Conservation (phyloP, 139 green algal species). For the Auxenochlorella pyrenoidosa region DNA sequence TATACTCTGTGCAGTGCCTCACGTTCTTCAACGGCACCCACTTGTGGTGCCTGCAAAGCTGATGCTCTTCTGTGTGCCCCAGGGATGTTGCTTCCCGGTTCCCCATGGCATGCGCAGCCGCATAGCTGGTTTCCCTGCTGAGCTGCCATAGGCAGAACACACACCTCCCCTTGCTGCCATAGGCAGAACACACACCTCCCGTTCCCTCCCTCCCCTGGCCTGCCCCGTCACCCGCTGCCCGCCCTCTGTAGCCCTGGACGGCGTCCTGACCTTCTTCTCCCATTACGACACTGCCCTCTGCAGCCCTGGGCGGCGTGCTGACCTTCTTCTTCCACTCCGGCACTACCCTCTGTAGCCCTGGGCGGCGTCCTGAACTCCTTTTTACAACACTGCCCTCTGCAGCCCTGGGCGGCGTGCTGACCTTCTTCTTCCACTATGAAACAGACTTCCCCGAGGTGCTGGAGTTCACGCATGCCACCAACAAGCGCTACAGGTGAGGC, state of each 20-base stretch:
- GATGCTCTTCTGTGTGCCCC: too few species aligned
- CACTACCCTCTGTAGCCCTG: too few species aligned
- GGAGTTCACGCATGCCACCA: slow-evolving; percentile 54
- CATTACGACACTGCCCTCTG: background rate
- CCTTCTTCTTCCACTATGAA: slow-evolving; percentile 80
- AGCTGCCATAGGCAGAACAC: too few species aligned
- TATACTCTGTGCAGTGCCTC: too few species aligned
- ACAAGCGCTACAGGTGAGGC: slow-evolving; percentile 62
- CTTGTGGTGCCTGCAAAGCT: too few species aligned
- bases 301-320: slow-evolving; percentile 66
- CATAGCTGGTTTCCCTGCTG: background rate
- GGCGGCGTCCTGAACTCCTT: too few species aligned
- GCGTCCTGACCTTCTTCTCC: slow-evolving; percentile 81
- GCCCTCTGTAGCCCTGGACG: slow-evolving; percentile 55
- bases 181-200: too few species aligned
- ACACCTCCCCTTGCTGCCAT: too few species aligned
- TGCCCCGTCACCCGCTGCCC: background rate
- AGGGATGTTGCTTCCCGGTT: too few species aligned
- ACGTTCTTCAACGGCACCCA: too few species aligned
- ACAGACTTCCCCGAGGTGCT: slow-evolving; percentile 84
- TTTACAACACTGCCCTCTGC: background rate
- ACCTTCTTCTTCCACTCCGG: slow-evolving; percentile 84
- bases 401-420: slow-evolving; percentile 70
- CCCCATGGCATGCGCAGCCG: background rate
- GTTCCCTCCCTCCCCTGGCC: background rate